Evolutionary conservation across 257 asterid genomes (phyloP).

Genomic region (Solanum phureja): DNA sequence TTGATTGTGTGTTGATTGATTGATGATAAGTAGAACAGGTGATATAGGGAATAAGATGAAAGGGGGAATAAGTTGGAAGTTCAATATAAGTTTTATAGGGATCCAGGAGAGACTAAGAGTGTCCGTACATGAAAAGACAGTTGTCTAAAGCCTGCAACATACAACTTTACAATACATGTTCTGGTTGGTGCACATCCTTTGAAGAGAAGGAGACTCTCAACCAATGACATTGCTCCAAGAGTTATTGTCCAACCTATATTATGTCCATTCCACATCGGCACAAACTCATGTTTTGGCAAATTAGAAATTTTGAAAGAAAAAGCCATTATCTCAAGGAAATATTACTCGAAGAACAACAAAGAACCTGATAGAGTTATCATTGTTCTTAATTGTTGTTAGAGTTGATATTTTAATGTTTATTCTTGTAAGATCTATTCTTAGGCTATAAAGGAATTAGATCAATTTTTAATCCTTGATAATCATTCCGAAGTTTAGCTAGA

Average conservation of each 20-base stretch:
- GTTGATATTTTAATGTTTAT: too few species aligned
- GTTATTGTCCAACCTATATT: background rate
- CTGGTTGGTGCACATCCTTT: background rate
- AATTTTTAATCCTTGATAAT: background rate
- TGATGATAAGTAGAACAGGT: background rate
- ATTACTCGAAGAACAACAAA: too few species aligned
- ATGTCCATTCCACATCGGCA: background rate
- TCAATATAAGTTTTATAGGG: background rate
- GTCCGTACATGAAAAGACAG: background rate
- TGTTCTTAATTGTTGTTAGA: background rate
- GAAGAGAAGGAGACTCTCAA: background rate
- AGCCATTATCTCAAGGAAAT: background rate
- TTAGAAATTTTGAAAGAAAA: too few species aligned
- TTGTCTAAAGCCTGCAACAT: too few species aligned
- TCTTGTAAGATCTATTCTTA: background rate
- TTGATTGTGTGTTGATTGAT: too few species aligned
- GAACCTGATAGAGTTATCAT: too few species aligned
- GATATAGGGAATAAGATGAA: background rate
- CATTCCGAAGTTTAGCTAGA: background rate
- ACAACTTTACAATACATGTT: background rate
- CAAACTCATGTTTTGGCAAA: background rate
- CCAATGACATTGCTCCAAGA: too few species aligned
- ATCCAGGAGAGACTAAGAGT: too few species aligned
- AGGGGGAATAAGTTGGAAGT: background rate
- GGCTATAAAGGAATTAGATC: background rate